Evolutionary conservation across 805 yeast genomes (phyloP), one percentile per base, ranked within the genome.

Genomic region (Blastobotrys attinorum): DNA sequence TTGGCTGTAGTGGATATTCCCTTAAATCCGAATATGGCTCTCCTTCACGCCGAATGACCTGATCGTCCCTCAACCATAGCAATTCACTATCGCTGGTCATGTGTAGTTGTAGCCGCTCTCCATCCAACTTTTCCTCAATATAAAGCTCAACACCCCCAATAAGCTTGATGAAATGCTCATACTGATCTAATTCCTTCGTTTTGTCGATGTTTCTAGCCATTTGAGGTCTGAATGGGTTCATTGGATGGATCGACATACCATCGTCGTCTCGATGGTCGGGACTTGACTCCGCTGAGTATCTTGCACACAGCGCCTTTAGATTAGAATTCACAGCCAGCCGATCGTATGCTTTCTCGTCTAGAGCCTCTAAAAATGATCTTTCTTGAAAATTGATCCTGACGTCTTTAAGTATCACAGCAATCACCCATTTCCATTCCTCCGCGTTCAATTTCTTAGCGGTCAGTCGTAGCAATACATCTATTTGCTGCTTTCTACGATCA

Each of bases 51-150:
- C 7, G 11, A 8, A 11, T 11, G 11, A 25, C 29, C 29, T 25
- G 29, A 11, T 25, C 29, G 29, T 25, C 29, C 7, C 29, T 25
- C 10, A 25, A 11, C 7, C 7, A 25, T 11, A 25, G 10, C 11
- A 8, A 7, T 11, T 25, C 29, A 25, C 10, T 11, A 7, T 7
- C 29, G 11, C 29, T 25, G 11, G 29, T 25, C 65, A 78, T 76
- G 59, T 90, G 98, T 37, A 88, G 52, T 43, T 85, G 80, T 53
- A 86, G 77, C 52, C 98, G 65, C 60, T 90, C 97, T 2, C 97
- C 98, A 61, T 90, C 97, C 65, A 88, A 73, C 58, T 90, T 90
- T 59, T 90, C 97, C 56, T 90, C 97, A 7, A 90, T 76, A 42
- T 71, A 72, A 54, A 87, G 86, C 21, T 70, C 65, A n/a, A n/a